These are phyloP conservation scores for Phaeoacremonium minimum DNA, from an alignment of 2,329 filamentous ascomycete species.

Conservation along the genomic window DNA sequence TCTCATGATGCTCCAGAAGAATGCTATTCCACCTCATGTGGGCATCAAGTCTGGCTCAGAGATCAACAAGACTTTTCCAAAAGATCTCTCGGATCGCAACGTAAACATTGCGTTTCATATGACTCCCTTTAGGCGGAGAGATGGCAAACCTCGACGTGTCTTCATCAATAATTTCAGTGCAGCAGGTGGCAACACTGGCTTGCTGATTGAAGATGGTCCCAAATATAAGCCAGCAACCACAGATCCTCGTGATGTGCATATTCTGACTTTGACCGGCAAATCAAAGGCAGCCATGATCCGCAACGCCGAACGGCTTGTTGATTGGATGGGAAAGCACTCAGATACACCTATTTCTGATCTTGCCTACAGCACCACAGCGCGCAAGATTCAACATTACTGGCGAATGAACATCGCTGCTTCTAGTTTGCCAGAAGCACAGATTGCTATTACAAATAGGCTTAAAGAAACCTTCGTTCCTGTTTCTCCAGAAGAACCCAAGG, in stretches of 20 bases:
- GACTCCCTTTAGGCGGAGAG: slow-evolving; percentile 43
- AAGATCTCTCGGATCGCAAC: slow-evolving; percentile 51
- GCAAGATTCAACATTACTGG: slow-evolving; percentile 56
- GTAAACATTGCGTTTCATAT: slow-evolving; percentile 53
- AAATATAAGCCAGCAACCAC: slow-evolving; percentile 17
- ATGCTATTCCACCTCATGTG: slow-evolving; percentile 59
- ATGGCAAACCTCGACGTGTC: slow-evolving; percentile 40
- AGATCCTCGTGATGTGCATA: slow-evolving; percentile 52
- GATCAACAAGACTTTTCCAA: slow-evolving; percentile 57
- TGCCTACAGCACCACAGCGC: slow-evolving; percentile 65
- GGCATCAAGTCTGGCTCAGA: slow-evolving; percentile 56
- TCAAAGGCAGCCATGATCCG: slow-evolving; percentile 50
- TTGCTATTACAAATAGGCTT: slow-evolving; percentile 33
- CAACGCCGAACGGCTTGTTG: slow-evolving; percentile 52
- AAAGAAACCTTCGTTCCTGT: slow-evolving; percentile 39
- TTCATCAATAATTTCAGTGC: slow-evolving; percentile 69
- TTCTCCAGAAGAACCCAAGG: slow-evolving; percentile 36
- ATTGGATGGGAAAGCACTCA: slow-evolving; percentile 47
- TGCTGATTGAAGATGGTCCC: slow-evolving; percentile 61
- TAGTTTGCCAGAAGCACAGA: slow-evolving; percentile 35
- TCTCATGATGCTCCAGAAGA: slow-evolving; percentile 60
- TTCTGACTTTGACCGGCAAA: slow-evolving; percentile 56
- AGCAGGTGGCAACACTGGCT: slow-evolving; percentile 66
- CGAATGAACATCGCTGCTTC: slow-evolving; percentile 43
- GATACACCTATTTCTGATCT: slow-evolving; percentile 51